Percentiles rank a stretch among this genome's conserved stretches.
Evolutionary conservation across 2,329 filamentous ascomycete species (phyloP).

Genomic region (Neofusicoccum kwambonambiense): DNA sequence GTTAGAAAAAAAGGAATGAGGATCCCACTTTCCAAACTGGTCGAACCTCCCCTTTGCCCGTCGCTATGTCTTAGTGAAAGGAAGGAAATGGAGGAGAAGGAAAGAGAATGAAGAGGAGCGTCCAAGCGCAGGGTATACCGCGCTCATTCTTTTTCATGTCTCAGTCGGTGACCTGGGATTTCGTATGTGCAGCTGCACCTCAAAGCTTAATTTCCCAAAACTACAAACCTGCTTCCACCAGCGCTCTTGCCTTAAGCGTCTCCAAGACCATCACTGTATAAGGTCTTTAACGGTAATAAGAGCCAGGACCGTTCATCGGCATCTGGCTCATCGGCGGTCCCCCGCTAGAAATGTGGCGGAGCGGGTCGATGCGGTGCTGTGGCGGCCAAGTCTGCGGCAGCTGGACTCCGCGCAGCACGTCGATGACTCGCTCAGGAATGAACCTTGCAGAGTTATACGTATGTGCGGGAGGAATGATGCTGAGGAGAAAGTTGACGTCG

Average conservation of each 20-base stretch:
- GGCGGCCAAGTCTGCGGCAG: conserved; percentile 52
- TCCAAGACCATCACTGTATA: background rate
- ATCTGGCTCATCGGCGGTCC: conserved; percentile 1
- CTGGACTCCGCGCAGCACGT: conserved; percentile 60
- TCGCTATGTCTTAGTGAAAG: background rate
- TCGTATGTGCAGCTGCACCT: background rate
- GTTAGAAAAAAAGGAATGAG: too few species aligned
- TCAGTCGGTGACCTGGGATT: background rate
- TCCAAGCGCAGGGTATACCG: background rate
- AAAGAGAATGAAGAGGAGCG: background rate
- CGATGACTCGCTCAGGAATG: conserved; percentile 68
- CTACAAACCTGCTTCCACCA: background rate
- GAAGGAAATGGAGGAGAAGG: background rate
- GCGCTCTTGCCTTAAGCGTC: background rate
- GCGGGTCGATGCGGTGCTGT: background rate
- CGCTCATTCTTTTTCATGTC: background rate
- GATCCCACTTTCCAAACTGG: conserved; percentile 1
- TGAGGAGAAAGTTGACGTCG: conserved; percentile 55
- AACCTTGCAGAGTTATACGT: conserved; percentile 71
- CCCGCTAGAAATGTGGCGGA: background rate
- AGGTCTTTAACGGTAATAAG: background rate
- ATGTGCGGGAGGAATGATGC: conserved; percentile 71
- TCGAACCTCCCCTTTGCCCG: background rate
- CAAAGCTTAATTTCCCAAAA: background rate
- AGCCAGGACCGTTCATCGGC: conserved; percentile 2